Conservation (phyloP, 2,329 filamentous ascomycete species). For the Ophiosphaerella korrae region DNA sequence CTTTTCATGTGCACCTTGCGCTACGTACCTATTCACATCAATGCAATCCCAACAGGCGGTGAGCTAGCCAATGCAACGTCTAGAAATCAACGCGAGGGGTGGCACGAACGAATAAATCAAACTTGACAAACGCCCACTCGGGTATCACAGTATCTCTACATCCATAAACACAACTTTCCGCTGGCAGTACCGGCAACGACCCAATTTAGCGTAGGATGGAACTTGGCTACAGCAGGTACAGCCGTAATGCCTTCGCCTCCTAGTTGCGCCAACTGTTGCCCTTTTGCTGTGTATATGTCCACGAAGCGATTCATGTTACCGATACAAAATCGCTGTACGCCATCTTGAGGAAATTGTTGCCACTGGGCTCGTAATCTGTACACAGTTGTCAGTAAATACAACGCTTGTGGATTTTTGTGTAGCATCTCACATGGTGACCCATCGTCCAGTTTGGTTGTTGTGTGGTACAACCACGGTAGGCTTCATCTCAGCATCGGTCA, state of each 20-base stretch:
- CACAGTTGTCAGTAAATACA: constrained; percentile 14
- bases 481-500: constrained; percentile 68
- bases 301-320: constrained; percentile 99
- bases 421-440: constrained; percentile 75
- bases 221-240: constrained; percentile 88
- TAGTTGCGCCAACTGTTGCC: constrained; percentile 85
- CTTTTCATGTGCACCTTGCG: not conserved
- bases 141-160: constrained; percentile 54
- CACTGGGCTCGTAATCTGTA: constrained; percentile 78
- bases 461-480: constrained; percentile 74
- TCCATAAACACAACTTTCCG: constrained; percentile 92
- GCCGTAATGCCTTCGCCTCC: constrained; percentile 91
- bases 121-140: not conserved
- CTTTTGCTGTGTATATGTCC: constrained; percentile 81
- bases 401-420: not conserved
- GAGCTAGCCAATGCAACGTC: not conserved
- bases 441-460: constrained; percentile 94
- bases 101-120: not conserved
- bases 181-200: constrained; percentile 89
- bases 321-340: constrained; percentile 85
- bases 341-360: constrained; percentile 79
- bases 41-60: constrained; percentile 7
- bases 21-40: not conserved
- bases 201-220: constrained; percentile 89
- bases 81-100: not conserved